Evolutionary conservation across 2,329 filamentous ascomycete genomes (phyloP), one percentile per base, ranked within the genome.

Genomic region (Chrysoporthe deuterocubensis): DNA sequence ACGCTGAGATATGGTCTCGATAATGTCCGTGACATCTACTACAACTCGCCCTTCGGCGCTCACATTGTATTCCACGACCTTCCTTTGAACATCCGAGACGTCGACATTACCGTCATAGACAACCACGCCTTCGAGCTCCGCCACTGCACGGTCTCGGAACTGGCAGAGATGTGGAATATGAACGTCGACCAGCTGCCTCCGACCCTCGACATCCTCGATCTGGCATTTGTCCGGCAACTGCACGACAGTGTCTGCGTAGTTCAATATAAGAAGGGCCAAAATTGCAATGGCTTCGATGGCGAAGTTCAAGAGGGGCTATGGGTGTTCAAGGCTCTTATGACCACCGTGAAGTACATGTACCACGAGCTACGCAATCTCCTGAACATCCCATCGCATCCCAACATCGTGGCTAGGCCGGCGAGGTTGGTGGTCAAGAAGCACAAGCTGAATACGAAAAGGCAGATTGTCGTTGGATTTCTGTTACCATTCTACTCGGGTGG

Each of bases 241-340:
- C 84, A 89, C 71, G 87, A 89, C 72, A 88, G 86, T 69, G 84
- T 89, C 57, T 87, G 84, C 66, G 77, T 88, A 16, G 85, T 89
- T 57, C 76, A 43, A 78, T 43, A 78, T 84, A 52, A 63, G 7
- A 46, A 57, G 46, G 43, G 62, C 9, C 16, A 56, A 42, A 44
- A 13, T 18, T 18, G 13, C 11, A 14, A 43, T 18, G 16, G n/a
- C 40, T 14, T 18, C n/a, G 42, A 21, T 2, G 37, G 54, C 7
- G 43, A 50, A 1, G 26, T 61, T 3, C 18, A 9, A 59, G 78
- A 75, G 7, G 72, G 77, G 60, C 74, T 79, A 2, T 84, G 82
- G 79, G 83, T 88, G 66, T 82, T 90, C 76, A 90, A 90, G 74
- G 84, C 85, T 3, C 74, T 89, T 54, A 85, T 84, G 2, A 86